Percentiles rank a stretch among this genome's conserved stretches.
phyloP scores from a whole-genome alignment of 176 grass and related monocot species.

The Aegilops tauschii region DNA sequence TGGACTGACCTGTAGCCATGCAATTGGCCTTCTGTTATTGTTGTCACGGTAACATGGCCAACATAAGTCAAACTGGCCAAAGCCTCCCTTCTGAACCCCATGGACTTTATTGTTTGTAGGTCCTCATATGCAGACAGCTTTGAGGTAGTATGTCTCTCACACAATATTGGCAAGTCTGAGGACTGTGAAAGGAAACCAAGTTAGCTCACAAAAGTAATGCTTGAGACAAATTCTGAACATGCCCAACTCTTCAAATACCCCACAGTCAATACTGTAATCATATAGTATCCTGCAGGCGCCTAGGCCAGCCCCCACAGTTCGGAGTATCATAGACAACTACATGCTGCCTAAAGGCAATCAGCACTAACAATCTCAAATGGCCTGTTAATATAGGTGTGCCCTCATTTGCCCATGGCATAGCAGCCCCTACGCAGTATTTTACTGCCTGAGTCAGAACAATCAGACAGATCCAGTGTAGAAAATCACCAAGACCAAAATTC shows the following conservation, averaged over 20 bases:
- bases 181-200: conserved; percentile 34
- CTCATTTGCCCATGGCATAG: no score
- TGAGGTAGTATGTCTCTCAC: conserved; percentile 88
- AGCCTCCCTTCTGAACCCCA: conserved; percentile 83
- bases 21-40: conserved; percentile 85
- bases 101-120: conserved; percentile 83
- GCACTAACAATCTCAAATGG: neutral
- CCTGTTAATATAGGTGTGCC: neutral
- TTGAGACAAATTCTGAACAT: neutral
- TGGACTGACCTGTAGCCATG: conserved; percentile 78
- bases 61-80: conserved; percentile 97
- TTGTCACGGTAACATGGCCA: conserved; percentile 87
- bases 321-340: neutral
- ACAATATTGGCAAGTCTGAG: conserved; percentile 84
- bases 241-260: no score
- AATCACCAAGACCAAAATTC: neutral
- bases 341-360: neutral
- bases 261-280: neutral
- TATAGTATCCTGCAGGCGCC: neutral
- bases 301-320: no score
- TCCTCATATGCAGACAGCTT: conserved; percentile 82
- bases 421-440: neutral
- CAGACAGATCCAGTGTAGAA: neutral
- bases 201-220: neutral
- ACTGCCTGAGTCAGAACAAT: neutral